Evolutionary conservation across 1,284 basidiomycete genomes (phyloP).

Genomic region (Singerocomus inundabilis): DNA sequence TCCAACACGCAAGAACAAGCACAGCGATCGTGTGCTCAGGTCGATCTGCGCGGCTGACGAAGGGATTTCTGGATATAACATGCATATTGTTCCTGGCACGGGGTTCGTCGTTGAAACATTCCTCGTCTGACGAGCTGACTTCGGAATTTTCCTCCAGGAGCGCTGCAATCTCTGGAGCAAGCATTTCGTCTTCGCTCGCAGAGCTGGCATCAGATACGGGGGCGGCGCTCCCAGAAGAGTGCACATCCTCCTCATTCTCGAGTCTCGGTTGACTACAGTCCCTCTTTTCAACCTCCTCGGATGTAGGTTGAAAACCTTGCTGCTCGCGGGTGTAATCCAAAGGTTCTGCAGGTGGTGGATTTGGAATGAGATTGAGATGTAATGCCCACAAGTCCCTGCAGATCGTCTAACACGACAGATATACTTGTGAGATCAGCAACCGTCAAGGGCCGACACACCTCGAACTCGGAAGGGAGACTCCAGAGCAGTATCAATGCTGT

Average conservation of each 20-base stretch:
- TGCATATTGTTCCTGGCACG: slow-evolving; percentile 10
- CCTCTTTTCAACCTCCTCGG: slow-evolving; percentile 14
- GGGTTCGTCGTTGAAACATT: slow-evolving; percentile 30
- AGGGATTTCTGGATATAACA: slow-evolving; percentile 13
- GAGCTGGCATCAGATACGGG: slow-evolving; percentile 8
- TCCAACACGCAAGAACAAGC: slow-evolving; percentile 75
- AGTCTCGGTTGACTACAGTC: slow-evolving; percentile 1
- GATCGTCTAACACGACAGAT: slow-evolving; percentile 49
- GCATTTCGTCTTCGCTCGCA: slow-evolving; percentile 30
- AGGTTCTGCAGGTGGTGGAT: slow-evolving; percentile 62
- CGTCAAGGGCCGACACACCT: slow-evolving; percentile 48
- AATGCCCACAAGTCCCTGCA: slow-evolving; percentile 83
- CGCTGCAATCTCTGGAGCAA: slow-evolving; percentile 49
- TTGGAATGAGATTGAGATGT: slow-evolving; percentile 62
- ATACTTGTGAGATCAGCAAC: slow-evolving; percentile 2
- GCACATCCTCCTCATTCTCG: slow-evolving; percentile 16
- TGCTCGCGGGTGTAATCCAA: slow-evolving; percentile 44
- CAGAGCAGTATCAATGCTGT: slow-evolving; percentile 61
- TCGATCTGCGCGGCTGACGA: slow-evolving; percentile 43
- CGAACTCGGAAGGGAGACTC: slow-evolving; percentile 75
- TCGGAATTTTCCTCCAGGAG: slow-evolving; percentile 57
- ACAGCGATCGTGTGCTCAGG: slow-evolving; percentile 63
- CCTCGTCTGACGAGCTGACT: slow-evolving; percentile 44
- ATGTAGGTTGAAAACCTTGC: slow-evolving; percentile 18
- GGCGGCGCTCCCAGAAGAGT: neutral